phyloP scores from a whole-genome alignment of 2,329 filamentous ascomycete genomes.

The Metarhizium brunneum region DNA sequence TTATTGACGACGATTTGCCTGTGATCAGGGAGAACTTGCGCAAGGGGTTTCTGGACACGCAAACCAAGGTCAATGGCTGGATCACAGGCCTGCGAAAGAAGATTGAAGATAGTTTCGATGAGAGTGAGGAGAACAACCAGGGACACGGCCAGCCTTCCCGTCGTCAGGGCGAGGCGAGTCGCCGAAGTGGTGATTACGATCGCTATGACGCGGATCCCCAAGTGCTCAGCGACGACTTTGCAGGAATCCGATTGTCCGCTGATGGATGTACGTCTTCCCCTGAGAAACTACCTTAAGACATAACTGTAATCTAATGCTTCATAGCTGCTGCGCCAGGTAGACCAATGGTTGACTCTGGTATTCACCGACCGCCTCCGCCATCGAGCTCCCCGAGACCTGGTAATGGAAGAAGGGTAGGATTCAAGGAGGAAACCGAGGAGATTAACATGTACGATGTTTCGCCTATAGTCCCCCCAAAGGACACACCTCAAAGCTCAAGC shows the following conservation, averaged over 20 bases:
- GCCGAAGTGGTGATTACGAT: conserved; percentile 78
- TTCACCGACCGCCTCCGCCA: conserved; percentile 62
- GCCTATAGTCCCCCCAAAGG: conserved; percentile 45
- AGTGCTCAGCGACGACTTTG: conserved; percentile 83
- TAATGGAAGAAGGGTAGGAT: conserved; percentile 45
- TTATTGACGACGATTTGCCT: conserved; percentile 92
- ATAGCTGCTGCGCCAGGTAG: conserved; percentile 17
- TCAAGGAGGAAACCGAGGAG: conserved; percentile 62
- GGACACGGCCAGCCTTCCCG: conserved; percentile 25
- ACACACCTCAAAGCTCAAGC: conserved; percentile 32
- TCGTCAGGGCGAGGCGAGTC: conserved; percentile 50
- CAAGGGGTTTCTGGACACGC: conserved; percentile 91
- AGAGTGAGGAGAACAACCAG: conserved; percentile 43
- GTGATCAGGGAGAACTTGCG: conserved; percentile 87
- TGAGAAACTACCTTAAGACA: background rate
- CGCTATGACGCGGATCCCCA: conserved; percentile 93
- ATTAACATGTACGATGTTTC: conserved; percentile 66
- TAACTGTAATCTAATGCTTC: background rate
- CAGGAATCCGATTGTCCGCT: conserved; percentile 52
- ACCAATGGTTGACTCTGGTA: conserved; percentile 57
- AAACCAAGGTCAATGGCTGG: conserved; percentile 88
- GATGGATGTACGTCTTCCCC: conserved; percentile 48
- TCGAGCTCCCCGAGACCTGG: conserved; percentile 40
- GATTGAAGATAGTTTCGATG: conserved; percentile 79
- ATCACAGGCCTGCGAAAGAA: conserved; percentile 87